Percentiles rank a stretch among this genome's conserved stretches.
These are phyloP conservation scores for Crithidia mellificae DNA, from an alignment of 208 protist species.

Conservation along the genomic window DNA sequence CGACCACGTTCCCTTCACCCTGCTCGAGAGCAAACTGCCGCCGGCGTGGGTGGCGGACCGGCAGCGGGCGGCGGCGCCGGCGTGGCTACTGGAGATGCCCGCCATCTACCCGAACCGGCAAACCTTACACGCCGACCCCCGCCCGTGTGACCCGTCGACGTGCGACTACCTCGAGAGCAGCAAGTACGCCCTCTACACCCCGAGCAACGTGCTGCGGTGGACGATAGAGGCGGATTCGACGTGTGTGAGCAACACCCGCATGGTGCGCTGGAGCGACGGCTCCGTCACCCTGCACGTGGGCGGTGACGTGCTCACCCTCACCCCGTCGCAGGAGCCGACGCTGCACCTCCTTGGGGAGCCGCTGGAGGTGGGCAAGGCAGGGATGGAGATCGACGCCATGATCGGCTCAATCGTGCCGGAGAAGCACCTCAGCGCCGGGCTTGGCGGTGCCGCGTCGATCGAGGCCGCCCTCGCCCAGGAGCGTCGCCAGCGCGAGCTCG, in stretches of 20 bases:
- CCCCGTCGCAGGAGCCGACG: constrained; percentile 50
- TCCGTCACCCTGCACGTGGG: constrained; percentile 83
- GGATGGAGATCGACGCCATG: constrained; percentile 55
- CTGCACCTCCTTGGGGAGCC: constrained; percentile 61
- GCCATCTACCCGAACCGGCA: constrained; percentile 81
- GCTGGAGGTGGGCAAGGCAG: constrained; percentile 44
- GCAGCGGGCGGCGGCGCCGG: background rate
- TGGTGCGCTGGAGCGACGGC: constrained; percentile 87
- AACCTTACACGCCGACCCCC: constrained; percentile 81
- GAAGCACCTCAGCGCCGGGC: constrained; percentile 66
- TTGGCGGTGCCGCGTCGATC: constrained; percentile 65
- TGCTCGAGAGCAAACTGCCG: constrained; percentile 48
- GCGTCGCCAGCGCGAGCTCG: constrained; percentile 42
- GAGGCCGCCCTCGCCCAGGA: constrained; percentile 73
- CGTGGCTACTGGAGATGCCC: constrained; percentile 87
- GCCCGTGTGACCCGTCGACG: constrained; percentile 58
- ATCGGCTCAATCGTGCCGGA: constrained; percentile 45
- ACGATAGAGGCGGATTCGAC: constrained; percentile 8
- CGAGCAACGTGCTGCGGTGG: constrained; percentile 86
- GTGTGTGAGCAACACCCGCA: constrained; percentile 64
- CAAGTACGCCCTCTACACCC: constrained; percentile 75
- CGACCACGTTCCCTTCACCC: constrained; percentile 43
- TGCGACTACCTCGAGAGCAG: constrained; percentile 64
- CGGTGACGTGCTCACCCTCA: constrained; percentile 60
- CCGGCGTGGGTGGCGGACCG: constrained; percentile 14